Evolutionary conservation across 305 asterid genomes (phyloP).

Genomic region (Fraxinus greggii): DNA sequence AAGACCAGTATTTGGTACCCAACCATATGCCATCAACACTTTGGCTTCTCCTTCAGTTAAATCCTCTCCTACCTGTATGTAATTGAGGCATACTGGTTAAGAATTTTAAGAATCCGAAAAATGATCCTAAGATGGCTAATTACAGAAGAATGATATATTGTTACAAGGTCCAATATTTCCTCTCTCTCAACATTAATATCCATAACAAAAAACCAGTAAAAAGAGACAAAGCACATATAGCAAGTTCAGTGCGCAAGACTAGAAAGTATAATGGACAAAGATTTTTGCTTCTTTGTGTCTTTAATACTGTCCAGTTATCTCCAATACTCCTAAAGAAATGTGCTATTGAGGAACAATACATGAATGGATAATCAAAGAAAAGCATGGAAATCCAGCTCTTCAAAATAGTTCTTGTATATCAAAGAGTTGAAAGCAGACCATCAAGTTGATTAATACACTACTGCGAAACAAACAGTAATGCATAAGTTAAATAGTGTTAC

Average conservation of each 20-base stretch:
- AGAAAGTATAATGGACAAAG: neutral
- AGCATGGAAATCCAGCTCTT: constrained; percentile 3
- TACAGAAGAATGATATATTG: neutral
- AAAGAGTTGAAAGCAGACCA: constrained; percentile 15
- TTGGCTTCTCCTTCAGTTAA: constrained; percentile 80
- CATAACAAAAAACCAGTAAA: neutral
- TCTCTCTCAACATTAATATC: neutral
- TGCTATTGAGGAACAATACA: neutral
- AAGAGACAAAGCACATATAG: neutral
- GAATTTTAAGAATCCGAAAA: neutral
- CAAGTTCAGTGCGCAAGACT: neutral
- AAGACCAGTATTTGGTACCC: constrained; percentile 81
- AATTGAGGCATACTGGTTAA: neutral
- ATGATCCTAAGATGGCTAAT: neutral
- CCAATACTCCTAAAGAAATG: neutral
- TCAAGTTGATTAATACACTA: neutral
- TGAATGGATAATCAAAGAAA: neutral
- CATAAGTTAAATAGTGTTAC: neutral
- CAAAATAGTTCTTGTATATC: neutral
- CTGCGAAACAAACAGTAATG: neutral
- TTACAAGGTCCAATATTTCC: neutral
- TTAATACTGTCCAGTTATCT: neutral
- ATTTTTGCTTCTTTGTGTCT: neutral
- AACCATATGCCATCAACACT: constrained; percentile 72
- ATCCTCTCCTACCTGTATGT: constrained; percentile 74